phyloP scores from a whole-genome alignment of 495 filamentous ascomycete species.

The Aspergillus incahuasiensis region DNA sequence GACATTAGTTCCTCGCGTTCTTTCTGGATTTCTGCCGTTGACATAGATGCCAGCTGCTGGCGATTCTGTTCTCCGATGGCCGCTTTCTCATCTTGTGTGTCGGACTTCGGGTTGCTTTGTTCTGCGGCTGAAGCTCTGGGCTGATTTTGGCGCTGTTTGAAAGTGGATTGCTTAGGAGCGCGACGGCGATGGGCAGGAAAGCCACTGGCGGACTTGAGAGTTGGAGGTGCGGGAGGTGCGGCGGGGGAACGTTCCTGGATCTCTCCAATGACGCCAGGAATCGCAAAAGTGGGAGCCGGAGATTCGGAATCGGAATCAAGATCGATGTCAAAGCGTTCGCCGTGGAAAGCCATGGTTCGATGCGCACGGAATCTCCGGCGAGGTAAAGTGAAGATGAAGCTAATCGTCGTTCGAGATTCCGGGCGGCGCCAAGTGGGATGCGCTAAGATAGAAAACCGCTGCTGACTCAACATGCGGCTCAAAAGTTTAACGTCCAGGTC shows the following conservation, averaged over 20 bases:
- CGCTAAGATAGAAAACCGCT: not conserved
- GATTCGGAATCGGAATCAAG: constrained; percentile 40
- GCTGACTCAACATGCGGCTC: constrained; percentile 35
- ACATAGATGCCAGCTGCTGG: constrained; percentile 72
- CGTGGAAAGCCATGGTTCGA: constrained; percentile 51
- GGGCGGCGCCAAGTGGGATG: constrained; percentile 6
- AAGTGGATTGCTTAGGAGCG: constrained; percentile 56
- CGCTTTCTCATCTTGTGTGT: constrained; percentile 48
- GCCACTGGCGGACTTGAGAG: constrained; percentile 62
- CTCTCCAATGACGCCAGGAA: constrained; percentile 60
- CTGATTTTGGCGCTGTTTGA: constrained; percentile 62
- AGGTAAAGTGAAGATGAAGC: constrained; percentile 1
- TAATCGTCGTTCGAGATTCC: not conserved
- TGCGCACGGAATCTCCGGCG: not conserved
- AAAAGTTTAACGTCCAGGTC: constrained; percentile 34
- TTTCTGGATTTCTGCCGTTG: constrained; percentile 68
- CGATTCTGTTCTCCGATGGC: constrained; percentile 80
- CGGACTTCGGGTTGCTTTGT: not conserved
- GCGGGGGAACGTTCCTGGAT: constrained; percentile 67
- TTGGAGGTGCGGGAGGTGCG: constrained; percentile 49
- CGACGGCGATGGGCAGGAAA: constrained; percentile 86
- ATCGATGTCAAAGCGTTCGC: constrained; percentile 57
- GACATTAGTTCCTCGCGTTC: constrained; percentile 70
- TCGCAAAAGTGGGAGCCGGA: constrained; percentile 20
- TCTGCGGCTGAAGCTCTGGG: constrained; percentile 1